Evolutionary conservation across 805 yeast genomes (phyloP).

Genomic region (Gaillardinia entomophila): DNA sequence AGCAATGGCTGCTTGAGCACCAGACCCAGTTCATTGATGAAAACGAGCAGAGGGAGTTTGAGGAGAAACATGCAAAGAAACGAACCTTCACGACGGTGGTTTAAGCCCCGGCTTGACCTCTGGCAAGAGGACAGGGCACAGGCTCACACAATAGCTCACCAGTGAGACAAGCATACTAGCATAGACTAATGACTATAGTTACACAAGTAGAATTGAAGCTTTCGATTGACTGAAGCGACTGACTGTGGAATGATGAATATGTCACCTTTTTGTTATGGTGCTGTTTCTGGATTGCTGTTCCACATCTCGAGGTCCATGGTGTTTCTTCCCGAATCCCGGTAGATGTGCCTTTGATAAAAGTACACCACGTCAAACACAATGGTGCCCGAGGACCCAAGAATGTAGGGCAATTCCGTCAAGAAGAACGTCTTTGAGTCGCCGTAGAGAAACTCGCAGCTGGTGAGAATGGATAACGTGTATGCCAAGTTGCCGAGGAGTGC

Average conservation of each 20-base stretch:
- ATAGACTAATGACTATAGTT: too few relatives aligned
- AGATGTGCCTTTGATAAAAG: slow-evolving; percentile 52
- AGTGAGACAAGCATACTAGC: too few relatives aligned
- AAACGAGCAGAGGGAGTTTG: slow-evolving; percentile 46
- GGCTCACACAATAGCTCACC: too few relatives aligned
- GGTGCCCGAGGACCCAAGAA: slow-evolving; percentile 84
- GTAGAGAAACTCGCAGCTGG: slow-evolving; percentile 48
- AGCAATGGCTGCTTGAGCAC: slow-evolving; percentile 76
- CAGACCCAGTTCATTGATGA: slow-evolving; percentile 69
- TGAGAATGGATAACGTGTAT: slow-evolving; percentile 68
- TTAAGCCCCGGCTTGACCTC: too few relatives aligned
- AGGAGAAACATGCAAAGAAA: slow-evolving; percentile 57
- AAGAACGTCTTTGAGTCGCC: slow-evolving; percentile 37
- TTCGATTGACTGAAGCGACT: too few relatives aligned
- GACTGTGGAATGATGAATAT: too few relatives aligned
- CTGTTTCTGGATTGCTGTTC: slow-evolving; percentile 2
- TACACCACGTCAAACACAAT: slow-evolving; percentile 67
- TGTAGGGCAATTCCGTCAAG: slow-evolving; percentile 69
- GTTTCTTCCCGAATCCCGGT: slow-evolving; percentile 8
- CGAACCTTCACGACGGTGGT: slow-evolving; percentile 67
- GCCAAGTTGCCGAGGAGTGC: slow-evolving; percentile 76
- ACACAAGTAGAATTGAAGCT: too few relatives aligned
- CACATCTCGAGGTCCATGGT: not conserved
- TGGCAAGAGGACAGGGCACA: too few relatives aligned
- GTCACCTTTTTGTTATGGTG: not conserved